Conservation (phyloP, 768 basidiomycete genomes). For the Omphalotus guepiniiformis region DNA sequence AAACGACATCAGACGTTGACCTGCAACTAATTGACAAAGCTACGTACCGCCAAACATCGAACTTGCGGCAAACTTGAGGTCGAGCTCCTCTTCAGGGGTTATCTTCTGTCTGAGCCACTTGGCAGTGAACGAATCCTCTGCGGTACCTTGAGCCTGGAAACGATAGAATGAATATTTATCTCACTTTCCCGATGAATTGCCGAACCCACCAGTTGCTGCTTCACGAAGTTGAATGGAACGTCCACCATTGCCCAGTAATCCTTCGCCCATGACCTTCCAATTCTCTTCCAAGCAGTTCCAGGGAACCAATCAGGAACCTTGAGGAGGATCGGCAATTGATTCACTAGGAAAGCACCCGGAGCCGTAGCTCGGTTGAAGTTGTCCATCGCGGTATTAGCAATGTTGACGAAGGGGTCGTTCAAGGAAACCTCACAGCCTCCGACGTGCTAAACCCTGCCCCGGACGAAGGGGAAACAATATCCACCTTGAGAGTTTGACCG, state of each 20-base stretch:
- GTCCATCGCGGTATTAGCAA: slow-evolving; percentile 10
- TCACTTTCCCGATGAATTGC: background rate
- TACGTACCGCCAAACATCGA: slow-evolving; percentile 17
- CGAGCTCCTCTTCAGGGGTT: slow-evolving; percentile 11
- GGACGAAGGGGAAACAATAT: slow-evolving; percentile 58
- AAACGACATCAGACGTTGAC: background rate
- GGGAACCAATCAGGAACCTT: slow-evolving; percentile 36
- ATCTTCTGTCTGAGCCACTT: slow-evolving; percentile 12
- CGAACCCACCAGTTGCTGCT: slow-evolving; percentile 28
- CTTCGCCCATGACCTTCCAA: slow-evolving; percentile 25
- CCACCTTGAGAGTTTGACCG: slow-evolving; percentile 59
- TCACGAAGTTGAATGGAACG: slow-evolving; percentile 30
- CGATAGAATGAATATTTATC: background rate
- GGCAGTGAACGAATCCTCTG: slow-evolving; percentile 12
- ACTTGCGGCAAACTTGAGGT: slow-evolving; percentile 15
- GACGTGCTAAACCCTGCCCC: slow-evolving; percentile 62
- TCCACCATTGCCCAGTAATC: slow-evolving; percentile 27
- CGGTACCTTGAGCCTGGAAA: slow-evolving; percentile 12
- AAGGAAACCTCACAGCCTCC: slow-evolving; percentile 53
- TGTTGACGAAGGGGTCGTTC: slow-evolving; percentile 13
- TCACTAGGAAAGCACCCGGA: slow-evolving; percentile 12
- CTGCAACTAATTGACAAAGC: too few relatives aligned
- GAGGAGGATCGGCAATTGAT: slow-evolving; percentile 22
- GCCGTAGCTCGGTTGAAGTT: slow-evolving; percentile 8
- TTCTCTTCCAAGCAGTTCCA: slow-evolving; percentile 32